Evolutionary conservation across 2,329 filamentous ascomycete species (phyloP).

Genomic region (Sclerotinia trifoliorum): DNA sequence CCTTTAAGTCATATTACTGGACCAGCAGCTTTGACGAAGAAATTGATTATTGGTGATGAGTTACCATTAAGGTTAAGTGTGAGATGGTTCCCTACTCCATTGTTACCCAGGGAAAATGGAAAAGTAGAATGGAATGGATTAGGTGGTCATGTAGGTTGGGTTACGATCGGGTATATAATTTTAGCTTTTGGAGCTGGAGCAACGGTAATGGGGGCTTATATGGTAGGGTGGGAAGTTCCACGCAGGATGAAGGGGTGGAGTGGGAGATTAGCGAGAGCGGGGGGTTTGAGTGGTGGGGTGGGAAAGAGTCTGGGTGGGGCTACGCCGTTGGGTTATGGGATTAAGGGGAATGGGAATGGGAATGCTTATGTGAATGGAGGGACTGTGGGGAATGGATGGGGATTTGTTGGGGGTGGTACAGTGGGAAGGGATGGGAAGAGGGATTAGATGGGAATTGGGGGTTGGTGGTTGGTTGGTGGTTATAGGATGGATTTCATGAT

Average conservation of each 20-base stretch:
- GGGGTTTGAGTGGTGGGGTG: conserved; percentile 34
- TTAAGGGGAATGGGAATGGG: conserved; percentile 25
- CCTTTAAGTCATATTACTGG: conserved; percentile 52
- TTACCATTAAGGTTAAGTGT: conserved; percentile 77
- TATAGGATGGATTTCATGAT: too few relatives aligned
- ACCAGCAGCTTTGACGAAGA: conserved; percentile 53
- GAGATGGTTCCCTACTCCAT: conserved; percentile 79
- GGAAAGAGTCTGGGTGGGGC: conserved; percentile 30
- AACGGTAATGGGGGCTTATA: conserved; percentile 56
- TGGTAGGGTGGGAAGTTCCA: conserved; percentile 59
- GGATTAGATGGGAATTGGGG: conserved; percentile 10
- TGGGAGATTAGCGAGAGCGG: conserved; percentile 29
- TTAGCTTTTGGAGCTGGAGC: conserved; percentile 58
- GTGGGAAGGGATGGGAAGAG: conserved; percentile 23
- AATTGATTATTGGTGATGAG: conserved; percentile 81
- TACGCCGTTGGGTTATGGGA: conserved; percentile 34
- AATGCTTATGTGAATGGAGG: conserved; percentile 27
- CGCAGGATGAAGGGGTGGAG: conserved; percentile 38
- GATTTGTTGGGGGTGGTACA: conserved; percentile 13
- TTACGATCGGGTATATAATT: conserved; percentile 61
- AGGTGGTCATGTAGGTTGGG: conserved; percentile 58
- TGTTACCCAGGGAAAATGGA: conserved; percentile 66
- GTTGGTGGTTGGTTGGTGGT: too few relatives aligned
- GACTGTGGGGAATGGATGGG: conserved; percentile 31
- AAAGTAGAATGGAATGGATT: conserved; percentile 64